A percentile compares a stretch with the other conserved stretches of the same genome.
Evolutionary conservation across 2,329 filamentous ascomycete species (phyloP).

Genomic region (Elsinoe necatrix): DNA sequence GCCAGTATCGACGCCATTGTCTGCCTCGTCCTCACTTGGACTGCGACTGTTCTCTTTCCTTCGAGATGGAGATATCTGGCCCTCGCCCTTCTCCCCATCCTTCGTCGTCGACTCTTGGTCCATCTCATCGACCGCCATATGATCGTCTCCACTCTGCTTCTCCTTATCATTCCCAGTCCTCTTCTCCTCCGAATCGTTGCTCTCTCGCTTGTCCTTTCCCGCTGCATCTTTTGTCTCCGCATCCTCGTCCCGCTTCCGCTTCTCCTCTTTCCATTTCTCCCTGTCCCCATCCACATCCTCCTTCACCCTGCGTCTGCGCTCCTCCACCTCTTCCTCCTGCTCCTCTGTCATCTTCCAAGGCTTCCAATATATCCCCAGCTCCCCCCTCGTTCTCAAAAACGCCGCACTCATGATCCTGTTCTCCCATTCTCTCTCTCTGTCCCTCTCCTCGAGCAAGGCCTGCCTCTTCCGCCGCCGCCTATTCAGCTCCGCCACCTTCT

Average conservation of each 20-base stretch:
- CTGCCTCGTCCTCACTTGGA: conserved; percentile 5
- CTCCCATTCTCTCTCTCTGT: conserved; percentile 11
- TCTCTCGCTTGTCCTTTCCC: neutral
- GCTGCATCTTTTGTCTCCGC: neutral
- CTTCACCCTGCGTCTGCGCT: neutral
- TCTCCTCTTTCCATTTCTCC: neutral
- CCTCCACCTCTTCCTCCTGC: conserved; percentile 6
- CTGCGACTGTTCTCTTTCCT: neutral
- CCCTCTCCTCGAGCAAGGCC: conserved; percentile 51
- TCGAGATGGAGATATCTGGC: neutral
- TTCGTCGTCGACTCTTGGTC: no score
- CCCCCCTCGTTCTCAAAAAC: conserved; percentile 23
- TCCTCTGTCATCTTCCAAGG: conserved; percentile 11
- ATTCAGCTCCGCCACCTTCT: conserved; percentile 8
- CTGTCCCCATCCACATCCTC: neutral
- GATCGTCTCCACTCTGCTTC: neutral
- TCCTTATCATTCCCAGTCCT: neutral
- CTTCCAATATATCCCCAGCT: neutral
- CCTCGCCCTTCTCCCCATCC: neutral
- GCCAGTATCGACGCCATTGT: conserved; percentile 6
- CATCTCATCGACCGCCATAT: neutral
- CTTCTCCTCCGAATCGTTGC: neutral
- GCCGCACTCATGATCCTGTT: conserved; percentile 17
- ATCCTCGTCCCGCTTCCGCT: neutral
- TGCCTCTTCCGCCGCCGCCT: conserved; percentile 40